Base-by-base conservation (phyloP, 1,284 basidiomycete species). In the Flammula alnicola region DNA sequence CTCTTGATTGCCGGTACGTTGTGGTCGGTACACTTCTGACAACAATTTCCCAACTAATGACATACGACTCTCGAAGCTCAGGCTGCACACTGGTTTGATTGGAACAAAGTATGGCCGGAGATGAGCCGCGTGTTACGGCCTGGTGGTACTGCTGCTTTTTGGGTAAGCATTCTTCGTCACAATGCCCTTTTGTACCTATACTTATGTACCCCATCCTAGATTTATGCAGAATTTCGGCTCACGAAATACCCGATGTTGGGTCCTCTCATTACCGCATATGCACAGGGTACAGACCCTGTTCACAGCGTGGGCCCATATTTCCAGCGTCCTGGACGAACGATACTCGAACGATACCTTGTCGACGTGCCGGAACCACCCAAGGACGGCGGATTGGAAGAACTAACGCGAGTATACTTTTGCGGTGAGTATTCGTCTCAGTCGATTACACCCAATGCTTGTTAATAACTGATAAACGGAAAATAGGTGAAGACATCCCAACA, bases 81-180 rank as follows among this genome's bases (percentile, higher is more conserved):
- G 68, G 84, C 93, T 0, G 84, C 85, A 0, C 93, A 96, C 64
- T 95, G 92, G 92, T 95, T 95, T 63, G 76, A 93, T 61, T 90
- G 88, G 77, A 63, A 67, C 3, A 78, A 75, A 52, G 74, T 88
- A 5, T 95, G 92, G 88, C 78, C 75, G 0, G 84, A 92, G 63
- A 70, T 85, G 1, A 74, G 76, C 1, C 76, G 88, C 1, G 76
- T 89, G 3, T 68, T 94, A 42, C 75, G 80, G 31, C 78, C 75
- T 0, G 79, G 83, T 7, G 93, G 91, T 0, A 87, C 82, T 0
- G 81, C 84, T 5, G 89, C 88, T 3, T 84, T 90, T 57, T 92
- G 90, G 83, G 90, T 90, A 51, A 29, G 78, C 65, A n/a, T 43
- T n/a, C 6, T 16, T 27, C 31, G 9, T 29, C 8, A 29, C 30